Percentiles rank a stretch among this genome's conserved stretches.
These are phyloP conservation scores for Noccaea bulbosa DNA, from an alignment of 345 rosid species.

Conservation along the genomic window DNA sequence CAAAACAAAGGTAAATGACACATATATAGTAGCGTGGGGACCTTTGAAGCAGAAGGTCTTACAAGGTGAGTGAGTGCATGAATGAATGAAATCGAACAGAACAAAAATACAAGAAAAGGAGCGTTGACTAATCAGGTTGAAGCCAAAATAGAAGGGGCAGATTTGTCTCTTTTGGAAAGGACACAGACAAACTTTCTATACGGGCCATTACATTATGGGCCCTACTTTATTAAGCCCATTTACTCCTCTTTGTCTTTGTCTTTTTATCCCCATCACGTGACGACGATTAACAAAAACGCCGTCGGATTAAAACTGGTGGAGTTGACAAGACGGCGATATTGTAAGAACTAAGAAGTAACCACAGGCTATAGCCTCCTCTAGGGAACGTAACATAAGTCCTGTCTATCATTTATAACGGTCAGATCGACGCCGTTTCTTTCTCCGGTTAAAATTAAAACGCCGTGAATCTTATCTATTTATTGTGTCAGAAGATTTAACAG, in stretches of 20 bases:
- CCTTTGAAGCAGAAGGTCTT: constrained; percentile 23
- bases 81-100: neutral
- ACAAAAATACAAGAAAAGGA: constrained; percentile 7
- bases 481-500: constrained; percentile 38
- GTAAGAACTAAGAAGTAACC: neutral
- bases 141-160: constrained; percentile 37
- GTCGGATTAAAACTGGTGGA: constrained; percentile 8
- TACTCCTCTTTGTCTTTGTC: constrained; percentile 38
- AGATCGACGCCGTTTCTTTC: constrained; percentile 6
- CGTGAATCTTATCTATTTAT: constrained; percentile 13
- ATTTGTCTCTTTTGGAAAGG: constrained; percentile 43
- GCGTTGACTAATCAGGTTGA: constrained; percentile 39
- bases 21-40: constrained; percentile 25
- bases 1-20: constrained; percentile 22
- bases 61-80: neutral
- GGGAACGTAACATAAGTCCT: constrained; percentile 29
- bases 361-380: constrained; percentile 1
- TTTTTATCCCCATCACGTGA: constrained; percentile 26
- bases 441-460: constrained; percentile 19
- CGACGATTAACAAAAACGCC: neutral
- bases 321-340: constrained; percentile 34
- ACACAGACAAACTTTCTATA: constrained; percentile 39
- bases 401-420: constrained; percentile 28
- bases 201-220: constrained; percentile 34
- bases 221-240: constrained; percentile 47